Conservation (phyloP, 352 stramenopile species). For the Thraustochytrium sp. region DNA sequence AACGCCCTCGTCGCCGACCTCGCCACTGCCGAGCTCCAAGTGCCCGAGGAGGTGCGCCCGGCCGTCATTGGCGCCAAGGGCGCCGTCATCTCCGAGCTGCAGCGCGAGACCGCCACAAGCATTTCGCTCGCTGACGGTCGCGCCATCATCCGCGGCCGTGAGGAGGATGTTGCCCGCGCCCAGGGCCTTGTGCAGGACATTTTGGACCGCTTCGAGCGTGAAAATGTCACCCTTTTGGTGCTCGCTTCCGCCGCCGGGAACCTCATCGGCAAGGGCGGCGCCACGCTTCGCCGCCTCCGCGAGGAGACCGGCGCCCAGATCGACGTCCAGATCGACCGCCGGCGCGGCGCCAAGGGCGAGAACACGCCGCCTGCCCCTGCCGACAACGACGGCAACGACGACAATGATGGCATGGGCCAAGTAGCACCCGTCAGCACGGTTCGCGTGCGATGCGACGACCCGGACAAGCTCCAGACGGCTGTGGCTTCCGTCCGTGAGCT, state of each 20-base stretch:
- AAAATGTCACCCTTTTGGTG: neutral
- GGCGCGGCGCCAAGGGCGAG: neutral
- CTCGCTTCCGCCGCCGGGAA: neutral
- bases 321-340: neutral
- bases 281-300: neutral
- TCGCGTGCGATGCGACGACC: neutral
- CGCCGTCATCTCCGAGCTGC: slow-evolving; percentile 1
- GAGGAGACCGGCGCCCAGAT: slow-evolving; percentile 14
- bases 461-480: neutral
- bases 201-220: neutral
- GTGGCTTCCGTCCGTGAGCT: neutral
- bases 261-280: slow-evolving; percentile 25
- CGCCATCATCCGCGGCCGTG: neutral
- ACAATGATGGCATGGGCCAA: neutral
- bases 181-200: neutral
- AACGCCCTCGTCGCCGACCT: neutral
- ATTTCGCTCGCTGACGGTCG: neutral
- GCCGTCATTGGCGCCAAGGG: slow-evolving; percentile 17
- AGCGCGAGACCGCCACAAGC: neutral
- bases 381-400: neutral
- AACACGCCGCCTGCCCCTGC: neutral
- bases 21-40: neutral
- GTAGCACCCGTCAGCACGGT: neutral
- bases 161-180: neutral
- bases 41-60: neutral